Evolutionary conservation across 768 basidiomycete species (phyloP).

Genomic region (Tulasnella sp.): DNA sequence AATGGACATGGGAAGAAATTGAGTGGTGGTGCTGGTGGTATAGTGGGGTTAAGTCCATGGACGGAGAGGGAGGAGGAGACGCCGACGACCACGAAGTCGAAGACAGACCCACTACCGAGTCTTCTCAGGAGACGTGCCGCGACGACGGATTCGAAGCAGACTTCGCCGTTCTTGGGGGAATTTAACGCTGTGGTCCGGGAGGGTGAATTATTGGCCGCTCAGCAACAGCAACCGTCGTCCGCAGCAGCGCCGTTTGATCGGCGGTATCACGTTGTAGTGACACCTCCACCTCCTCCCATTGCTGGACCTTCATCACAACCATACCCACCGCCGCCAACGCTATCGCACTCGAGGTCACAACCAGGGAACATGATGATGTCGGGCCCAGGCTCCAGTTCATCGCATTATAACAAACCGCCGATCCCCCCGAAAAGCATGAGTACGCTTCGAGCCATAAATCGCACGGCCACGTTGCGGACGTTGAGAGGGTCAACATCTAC

Average conservation of each 20-base stretch:
- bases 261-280: constrained; percentile 1
- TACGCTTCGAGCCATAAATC: background rate
- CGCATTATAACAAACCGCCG: constrained; percentile 1
- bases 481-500: constrained; percentile 6
- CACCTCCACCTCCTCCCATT: constrained; percentile 1
- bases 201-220: too few species aligned
- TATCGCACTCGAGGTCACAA: background rate
- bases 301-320: background rate
- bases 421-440: background rate
- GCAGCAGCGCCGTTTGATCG: background rate
- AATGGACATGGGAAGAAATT: background rate
- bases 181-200: background rate
- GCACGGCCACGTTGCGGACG: background rate
- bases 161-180: background rate
- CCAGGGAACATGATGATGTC: background rate
- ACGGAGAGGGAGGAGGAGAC: too few species aligned
- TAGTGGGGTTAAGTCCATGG: background rate
- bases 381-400: background rate
- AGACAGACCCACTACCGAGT: background rate
- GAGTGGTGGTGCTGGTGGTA: background rate
- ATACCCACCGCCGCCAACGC: background rate
- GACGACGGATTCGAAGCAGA: background rate
- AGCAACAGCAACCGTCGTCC: too few species aligned
- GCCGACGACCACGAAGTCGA: background rate
- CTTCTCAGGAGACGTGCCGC: background rate